Conservation (phyloP, 2,329 filamentous ascomycete genomes). For the Purpureocillium takamizusanense region DNA sequence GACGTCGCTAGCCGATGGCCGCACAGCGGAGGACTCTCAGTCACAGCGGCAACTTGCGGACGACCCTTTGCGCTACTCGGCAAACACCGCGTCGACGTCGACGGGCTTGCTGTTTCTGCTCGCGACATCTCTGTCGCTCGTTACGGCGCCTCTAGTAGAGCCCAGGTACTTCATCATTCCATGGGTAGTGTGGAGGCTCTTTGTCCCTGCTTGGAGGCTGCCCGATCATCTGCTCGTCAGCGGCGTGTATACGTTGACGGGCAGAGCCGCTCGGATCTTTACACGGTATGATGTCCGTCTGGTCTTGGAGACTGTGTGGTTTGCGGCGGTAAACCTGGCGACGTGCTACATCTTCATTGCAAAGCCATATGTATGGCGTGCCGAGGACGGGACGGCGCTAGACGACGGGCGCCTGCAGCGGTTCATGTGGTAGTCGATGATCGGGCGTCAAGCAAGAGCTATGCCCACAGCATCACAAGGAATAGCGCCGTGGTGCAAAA, state of each 20-base stretch:
- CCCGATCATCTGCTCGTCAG: too few relatives aligned
- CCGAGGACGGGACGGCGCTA: conserved; percentile 39
- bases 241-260: background rate
- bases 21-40: too few relatives aligned
- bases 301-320: conserved; percentile 58
- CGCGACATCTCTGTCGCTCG: conserved; percentile 66
- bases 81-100: conserved; percentile 32
- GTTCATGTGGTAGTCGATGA: conserved; percentile 63
- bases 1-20: too few relatives aligned
- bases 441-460: too few relatives aligned
- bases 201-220: conserved; percentile 50
- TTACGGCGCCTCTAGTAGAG: conserved; percentile 88
- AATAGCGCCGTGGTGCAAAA: too few relatives aligned
- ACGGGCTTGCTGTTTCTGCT: conserved; percentile 51
- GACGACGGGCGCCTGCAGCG: conserved; percentile 55
- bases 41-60: conserved; percentile 11
- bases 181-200: conserved; percentile 85
- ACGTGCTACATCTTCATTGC: conserved; percentile 67
- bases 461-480: too few relatives aligned
- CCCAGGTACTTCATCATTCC: conserved; percentile 94
- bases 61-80: conserved; percentile 16
- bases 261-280: conserved; percentile 5
- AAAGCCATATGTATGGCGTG: conserved; percentile 58
- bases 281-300: conserved; percentile 36
- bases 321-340: conserved; percentile 51